phyloP scores from a whole-genome alignment of 371 early-diverging fungal species.

The Fennellomyces sp. region DNA sequence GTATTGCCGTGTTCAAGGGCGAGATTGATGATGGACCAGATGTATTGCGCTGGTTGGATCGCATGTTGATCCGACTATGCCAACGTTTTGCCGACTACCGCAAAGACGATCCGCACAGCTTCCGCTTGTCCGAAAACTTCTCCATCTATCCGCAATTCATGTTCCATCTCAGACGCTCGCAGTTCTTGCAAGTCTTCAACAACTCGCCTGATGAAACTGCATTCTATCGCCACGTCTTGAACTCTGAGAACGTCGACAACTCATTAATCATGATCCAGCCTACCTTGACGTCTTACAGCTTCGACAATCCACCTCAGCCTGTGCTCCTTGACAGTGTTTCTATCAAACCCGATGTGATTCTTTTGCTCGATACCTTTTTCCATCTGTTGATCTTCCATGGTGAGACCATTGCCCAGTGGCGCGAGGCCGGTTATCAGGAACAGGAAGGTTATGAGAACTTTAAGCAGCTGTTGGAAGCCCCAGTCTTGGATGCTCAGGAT shows the following conservation, averaged over 20 bases:
- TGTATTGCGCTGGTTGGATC: slow-evolving; percentile 98
- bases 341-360: slow-evolving; percentile 93
- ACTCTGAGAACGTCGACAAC: slow-evolving; percentile 94
- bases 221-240: slow-evolving; percentile 93
- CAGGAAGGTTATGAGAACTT: slow-evolving; percentile 75
- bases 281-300: slow-evolving; percentile 92
- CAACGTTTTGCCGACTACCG: slow-evolving; percentile 97
- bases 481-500: slow-evolving; percentile 89
- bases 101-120: slow-evolving; percentile 94
- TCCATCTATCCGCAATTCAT: slow-evolving; percentile 99
- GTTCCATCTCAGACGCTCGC: slow-evolving; percentile 98
- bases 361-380: slow-evolving; percentile 96
- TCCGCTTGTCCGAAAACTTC: slow-evolving; percentile 94
- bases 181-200: slow-evolving; percentile 99
- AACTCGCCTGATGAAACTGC: slow-evolving; percentile 99
- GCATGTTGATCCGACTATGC: slow-evolving; percentile 98
- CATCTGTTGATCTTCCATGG: slow-evolving; percentile 56
- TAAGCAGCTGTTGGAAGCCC: slow-evolving; percentile 90
- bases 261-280: slow-evolving; percentile 99
- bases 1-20: slow-evolving; percentile 97
- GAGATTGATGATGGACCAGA: slow-evolving; percentile 99
- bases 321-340: slow-evolving; percentile 98
- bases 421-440: slow-evolving; percentile 51
- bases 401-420: slow-evolving; percentile 72
- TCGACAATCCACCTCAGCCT: slow-evolving; percentile 90